Evolutionary conservation across 1,284 basidiomycete species (phyloP).

Genomic region (Apiotrichum domesticum): DNA sequence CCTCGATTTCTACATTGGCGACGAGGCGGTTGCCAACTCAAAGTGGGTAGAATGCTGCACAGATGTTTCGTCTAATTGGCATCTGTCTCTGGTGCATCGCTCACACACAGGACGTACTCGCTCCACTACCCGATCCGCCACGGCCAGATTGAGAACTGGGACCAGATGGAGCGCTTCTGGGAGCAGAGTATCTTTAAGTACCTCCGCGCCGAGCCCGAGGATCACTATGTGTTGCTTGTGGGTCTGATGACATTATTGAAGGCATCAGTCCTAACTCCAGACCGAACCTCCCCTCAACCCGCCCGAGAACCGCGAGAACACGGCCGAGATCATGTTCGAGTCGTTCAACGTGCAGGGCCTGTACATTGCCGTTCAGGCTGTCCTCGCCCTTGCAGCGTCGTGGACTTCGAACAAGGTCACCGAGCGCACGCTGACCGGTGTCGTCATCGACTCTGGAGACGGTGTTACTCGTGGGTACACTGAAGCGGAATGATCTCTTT

Average conservation of each 20-base stretch:
- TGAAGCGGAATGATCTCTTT: not conserved
- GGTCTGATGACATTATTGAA: conserved; percentile 39
- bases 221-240: conserved; percentile 95
- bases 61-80: too few relatives aligned
- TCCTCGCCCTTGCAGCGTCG: conserved; percentile 95
- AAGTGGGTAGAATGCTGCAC: conserved; percentile 50
- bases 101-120: conserved; percentile 63
- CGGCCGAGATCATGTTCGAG: conserved; percentile 99
- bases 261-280: conserved; percentile 48
- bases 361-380: conserved; percentile 98
- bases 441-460: conserved; percentile 97
- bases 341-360: conserved; percentile 87
- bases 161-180: conserved; percentile 99
- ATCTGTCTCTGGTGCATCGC: not conserved
- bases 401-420: conserved; percentile 92
- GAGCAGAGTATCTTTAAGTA: conserved; percentile 99
- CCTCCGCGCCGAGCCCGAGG: conserved; percentile 94
- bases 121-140: conserved; percentile 96
- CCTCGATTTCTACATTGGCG: conserved; percentile 98
- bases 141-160: conserved; percentile 99
- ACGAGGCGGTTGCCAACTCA: conserved; percentile 91
- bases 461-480: conserved; percentile 71
- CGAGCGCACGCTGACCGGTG: conserved; percentile 91
- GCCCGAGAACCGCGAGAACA: conserved; percentile 98
- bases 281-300: conserved; percentile 98